Evolutionary conservation across 2,329 filamentous ascomycete species (phyloP), one percentile per base, ranked within the genome.

Genomic region (Neonectria neomacrospora): DNA sequence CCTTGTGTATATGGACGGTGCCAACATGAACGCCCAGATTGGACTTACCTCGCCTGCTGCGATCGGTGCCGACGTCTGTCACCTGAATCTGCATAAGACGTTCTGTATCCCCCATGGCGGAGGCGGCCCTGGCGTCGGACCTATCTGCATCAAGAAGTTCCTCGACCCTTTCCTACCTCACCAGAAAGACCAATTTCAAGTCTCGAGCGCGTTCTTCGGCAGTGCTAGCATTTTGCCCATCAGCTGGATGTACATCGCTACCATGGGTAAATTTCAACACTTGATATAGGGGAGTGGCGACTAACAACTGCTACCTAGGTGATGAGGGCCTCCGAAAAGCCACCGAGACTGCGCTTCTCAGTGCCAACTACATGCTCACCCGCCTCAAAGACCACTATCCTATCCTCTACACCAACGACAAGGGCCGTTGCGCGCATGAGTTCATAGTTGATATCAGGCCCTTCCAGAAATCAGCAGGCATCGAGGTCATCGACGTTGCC

Each of bases 1-100:
- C 10, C 93, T 96, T 76, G 95, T 98, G 16, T 98, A 97, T 83
- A 97, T 98, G 95, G 95, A 98, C 76, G 95, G 95, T 51, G 95
- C 95, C 69, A 98, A 98, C 82, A 96, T 97, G 93, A 98, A 97
- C 76, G 95, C 95, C 18, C 95, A 98, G 80, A 97, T 98, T 67
- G 95, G 95, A 12, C 86, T 98, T 11, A 97, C 93, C 82, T 97
- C 93, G 1, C 95, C 95, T 2, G 95, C 95, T 41, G 94, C 96
- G 78, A 97, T 98, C 70, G 95, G 95, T 20, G 95, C 95, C 30
- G 95, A 98, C 77, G 94, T 97, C 41, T 98, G 95, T 86, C 95
- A 97, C 82, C 85, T 98, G 64, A 98, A 98, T 80, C 86, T 98
- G 44, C 95, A 98, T 88, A 98, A 98, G 87, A 98, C 95, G 3